Evolutionary conservation across 192 early-diverging fungal species (phyloP), one percentile per base, ranked within the genome.

Genomic region (Cladochytrium replicatum): DNA sequence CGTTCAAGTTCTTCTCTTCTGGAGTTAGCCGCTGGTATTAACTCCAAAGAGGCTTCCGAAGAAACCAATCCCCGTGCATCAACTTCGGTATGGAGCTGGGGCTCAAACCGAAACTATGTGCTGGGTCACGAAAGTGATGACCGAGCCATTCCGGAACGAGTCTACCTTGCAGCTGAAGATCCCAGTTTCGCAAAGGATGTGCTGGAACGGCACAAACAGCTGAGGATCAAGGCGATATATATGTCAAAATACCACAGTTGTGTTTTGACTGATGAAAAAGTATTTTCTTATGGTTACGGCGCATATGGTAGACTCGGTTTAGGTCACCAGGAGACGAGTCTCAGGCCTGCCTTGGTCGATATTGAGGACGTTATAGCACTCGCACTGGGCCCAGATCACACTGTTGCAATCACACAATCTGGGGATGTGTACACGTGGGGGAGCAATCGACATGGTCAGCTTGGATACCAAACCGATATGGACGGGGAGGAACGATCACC

Each of bases 211-310:
- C 28, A 55, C 21, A 45, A 61, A 38, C 47, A 66, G 7, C 65
- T 64, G 7, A 15, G 25, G 0, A 57, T 74, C 11, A 17, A 54
- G 43, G 44, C 64, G 2, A 50, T 84, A 0, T 43, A 54, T 8
- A 73, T 85, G 64, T 77, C 77, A 2, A 89, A 89, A 55, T 86
- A 78, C 29, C 87, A 89, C 50, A 67, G 66, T 15, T 76, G 67
- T 0, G 41, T 78, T 25, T 29, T 77, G 2, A 79, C 79, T 11
- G 63, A 48, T 22, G 69, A 72, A 17, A 38, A 54, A 15, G 41
- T 74, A 23, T 67, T 60, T 40, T 70, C 74, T 2, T 75, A 80
- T 60, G 86, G 86, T 0, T 86, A 83, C 59, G 86, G 86, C 9
- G 42, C 63, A 3, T 79, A 77, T 4, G 86, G 84, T 4, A 49